Evolutionary conservation across 129 eudicot species (phyloP), one percentile per base, ranked within the genome.

Genomic region (Saposhnikovia divaricata): DNA sequence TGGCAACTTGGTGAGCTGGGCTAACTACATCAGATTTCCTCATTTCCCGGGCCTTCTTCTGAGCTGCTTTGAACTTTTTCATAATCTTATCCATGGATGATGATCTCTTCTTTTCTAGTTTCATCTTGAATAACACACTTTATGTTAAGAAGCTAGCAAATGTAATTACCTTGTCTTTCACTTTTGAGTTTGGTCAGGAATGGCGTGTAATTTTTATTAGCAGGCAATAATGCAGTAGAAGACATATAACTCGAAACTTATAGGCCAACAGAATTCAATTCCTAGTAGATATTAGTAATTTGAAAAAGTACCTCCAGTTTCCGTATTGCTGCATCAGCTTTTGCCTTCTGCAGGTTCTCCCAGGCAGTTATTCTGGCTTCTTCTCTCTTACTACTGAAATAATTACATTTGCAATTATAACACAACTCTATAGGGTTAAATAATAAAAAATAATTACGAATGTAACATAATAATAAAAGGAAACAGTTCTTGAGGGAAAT

Each of bases 291-390:
- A 59, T 8, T 59, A 59, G 34, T n/a, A n/a, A 59, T 59, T n/a
- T n/a, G 69, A 65, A 37, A 80, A 25, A 44, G 53, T 78, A 93
- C 97, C 97, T 91, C 97, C 38, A 93, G 88, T 86, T 88, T 89
- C 78, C 95, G 83, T 78, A 93, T 88, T 44, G 92, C 87, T 75
- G 92, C 97, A 83, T 93, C 98, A 68, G 98, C 98, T 87, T 93
- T 93, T 63, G 98, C 98, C 85, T 89, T 93, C 85, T 93, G 98
- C 81, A 93, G 86, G 76, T 91, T 91, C 84, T 93, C 98, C 98
- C 98, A 93, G 55, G 97, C 96, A 72, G 93, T 85, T 74, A 93
- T 93, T 82, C 87, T 93, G 50, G 97, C 97, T 86, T 93, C 98
- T 77, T 93, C 98, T 84, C 93, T 89, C 83, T 88, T 88, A 18